Base-by-base conservation (phyloP, 2,329 filamentous ascomycete species). In the Beauveria varroae region DNA sequence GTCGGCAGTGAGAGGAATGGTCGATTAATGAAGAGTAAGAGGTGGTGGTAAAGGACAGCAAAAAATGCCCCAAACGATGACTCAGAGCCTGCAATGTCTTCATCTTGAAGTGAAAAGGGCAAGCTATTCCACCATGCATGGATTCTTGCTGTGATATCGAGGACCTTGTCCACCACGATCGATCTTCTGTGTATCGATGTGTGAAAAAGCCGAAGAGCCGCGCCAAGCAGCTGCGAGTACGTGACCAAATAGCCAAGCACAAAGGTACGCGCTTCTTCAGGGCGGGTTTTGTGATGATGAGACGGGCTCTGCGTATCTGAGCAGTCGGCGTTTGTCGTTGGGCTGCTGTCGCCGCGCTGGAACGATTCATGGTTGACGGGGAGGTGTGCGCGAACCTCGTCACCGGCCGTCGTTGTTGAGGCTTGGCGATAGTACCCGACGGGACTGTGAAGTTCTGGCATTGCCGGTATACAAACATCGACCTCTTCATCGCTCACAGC, bases 401-500 rank as follows among this genome's bases (percentile, higher is more conserved):
- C 61, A 12, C 56, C 41, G 7, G 9, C 8, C 47, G 62, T 49
- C 14, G 55, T 24, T 62, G 56, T 46, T 3, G 54, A 37, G 2
- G 26, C 12, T 12, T 40, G 50, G 44, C 34, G 50, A 26, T 34
- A 49, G 18, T 26, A 7, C 24, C 43, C 18, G 18, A 64, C 64
- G 3, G 64, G 65, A n/a, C 60, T 60, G 47, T 69, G 68, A 6
- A 68, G 62, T 40, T 71, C 69, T 2, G 47, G 34, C 61, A 65
- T 64, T 1, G 69, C 72, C 0, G 73, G 72, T 3, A 69, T 65
- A 54, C 74, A 76, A 1, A 76, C 73, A 44, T 76, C 73, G 7
- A 75, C 70, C 47, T 76, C 73, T 1, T 68, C 67, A 51, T 76
- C 73, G 20, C 71, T 68, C 3, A 76, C 67, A 1, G 69, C 69